Percentiles rank a stretch among this genome's conserved stretches.
Evolutionary conservation across 352 stramenopile species (phyloP).

Genomic region (Phytopythium ostracodes): DNA sequence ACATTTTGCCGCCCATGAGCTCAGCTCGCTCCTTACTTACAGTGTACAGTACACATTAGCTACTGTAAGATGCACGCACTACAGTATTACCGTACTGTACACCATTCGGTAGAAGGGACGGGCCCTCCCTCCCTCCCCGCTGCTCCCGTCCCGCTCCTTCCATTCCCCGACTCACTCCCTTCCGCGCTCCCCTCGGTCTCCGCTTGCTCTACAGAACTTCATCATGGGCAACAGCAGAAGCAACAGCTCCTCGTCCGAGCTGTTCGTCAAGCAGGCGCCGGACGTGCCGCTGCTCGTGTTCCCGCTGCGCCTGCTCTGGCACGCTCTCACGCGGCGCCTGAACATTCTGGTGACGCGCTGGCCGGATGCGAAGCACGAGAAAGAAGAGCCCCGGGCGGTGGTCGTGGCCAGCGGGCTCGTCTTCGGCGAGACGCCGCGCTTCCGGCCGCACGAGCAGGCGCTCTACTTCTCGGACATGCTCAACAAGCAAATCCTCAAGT

Average conservation of each 20-base stretch:
- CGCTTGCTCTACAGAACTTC: not conserved
- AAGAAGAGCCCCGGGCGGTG: slow-evolving; percentile 26
- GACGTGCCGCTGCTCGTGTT: slow-evolving; percentile 17
- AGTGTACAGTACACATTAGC: too few species aligned
- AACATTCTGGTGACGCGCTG: slow-evolving; percentile 9
- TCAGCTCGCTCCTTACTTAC: too few species aligned
- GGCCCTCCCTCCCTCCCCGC: too few species aligned
- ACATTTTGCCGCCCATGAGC: not conserved
- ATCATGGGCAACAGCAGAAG: slow-evolving; percentile 8
- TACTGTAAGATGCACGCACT: too few species aligned
- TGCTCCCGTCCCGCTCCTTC: too few species aligned
- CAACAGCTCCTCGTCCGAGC: slow-evolving; percentile 1
- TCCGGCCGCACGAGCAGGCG: slow-evolving; percentile 45
- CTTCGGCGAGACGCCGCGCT: slow-evolving; percentile 53
- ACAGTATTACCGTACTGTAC: too few species aligned
- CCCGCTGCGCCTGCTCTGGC: slow-evolving; percentile 22
- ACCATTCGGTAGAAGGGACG: too few species aligned
- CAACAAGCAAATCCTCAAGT: slow-evolving; percentile 42
- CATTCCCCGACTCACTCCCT: not conserved
- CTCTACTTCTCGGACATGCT: slow-evolving; percentile 68
- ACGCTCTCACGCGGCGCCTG: slow-evolving; percentile 15
- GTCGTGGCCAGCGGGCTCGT: slow-evolving; percentile 36
- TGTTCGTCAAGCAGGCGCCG: slow-evolving; percentile 23
- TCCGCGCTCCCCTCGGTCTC: not conserved
- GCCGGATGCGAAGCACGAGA: not conserved